Percentiles rank a stretch among this genome's conserved stretches.
phyloP scores from a whole-genome alignment of 441 rosid genomes.

The Breynia disticha region DNA sequence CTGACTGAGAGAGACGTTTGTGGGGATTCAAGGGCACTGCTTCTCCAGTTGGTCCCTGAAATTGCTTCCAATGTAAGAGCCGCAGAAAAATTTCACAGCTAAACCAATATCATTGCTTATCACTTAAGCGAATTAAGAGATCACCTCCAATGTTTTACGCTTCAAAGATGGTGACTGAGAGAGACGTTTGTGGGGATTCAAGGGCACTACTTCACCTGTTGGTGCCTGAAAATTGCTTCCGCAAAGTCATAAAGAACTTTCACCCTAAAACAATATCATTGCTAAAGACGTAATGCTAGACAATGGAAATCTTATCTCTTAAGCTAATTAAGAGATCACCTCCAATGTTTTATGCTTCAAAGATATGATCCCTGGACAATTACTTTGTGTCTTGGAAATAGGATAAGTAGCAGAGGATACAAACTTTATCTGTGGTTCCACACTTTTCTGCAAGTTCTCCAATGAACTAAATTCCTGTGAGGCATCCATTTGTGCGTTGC shows the following conservation, averaged over 20 bases:
- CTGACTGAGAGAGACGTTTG: conserved; percentile 59
- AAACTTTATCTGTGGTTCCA: no score
- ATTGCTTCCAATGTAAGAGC: background rate
- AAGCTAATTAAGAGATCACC: conserved; percentile 26
- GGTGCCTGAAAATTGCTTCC: conserved; percentile 36
- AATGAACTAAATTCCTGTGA: no score
- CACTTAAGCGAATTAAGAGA: conserved; percentile 1
- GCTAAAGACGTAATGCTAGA: no score
- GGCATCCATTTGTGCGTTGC: no score
- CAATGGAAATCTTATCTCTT: no score
- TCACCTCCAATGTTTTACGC: conserved; percentile 60
- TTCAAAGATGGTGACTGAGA: conserved; percentile 64
- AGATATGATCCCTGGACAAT: conserved; percentile 26
- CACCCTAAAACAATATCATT: conserved; percentile 8
- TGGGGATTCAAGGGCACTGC: conserved; percentile 28
- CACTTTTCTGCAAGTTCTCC: no score
- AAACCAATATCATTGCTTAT: conserved; percentile 3
- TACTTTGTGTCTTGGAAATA: conserved; percentile 28
- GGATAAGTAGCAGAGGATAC: conserved; percentile 19
- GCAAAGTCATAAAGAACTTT: background rate
- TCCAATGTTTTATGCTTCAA: conserved; percentile 59
- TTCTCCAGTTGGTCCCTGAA: conserved; percentile 41
- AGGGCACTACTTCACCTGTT: conserved; percentile 19
- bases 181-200: conserved; percentile 52
- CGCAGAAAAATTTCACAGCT: conserved; percentile 1